Percentiles rank a stretch among this genome's conserved stretches.
These are phyloP conservation scores for Bipolaris cookei DNA, from an alignment of 2,329 filamentous ascomycete genomes.

Conservation along the genomic window DNA sequence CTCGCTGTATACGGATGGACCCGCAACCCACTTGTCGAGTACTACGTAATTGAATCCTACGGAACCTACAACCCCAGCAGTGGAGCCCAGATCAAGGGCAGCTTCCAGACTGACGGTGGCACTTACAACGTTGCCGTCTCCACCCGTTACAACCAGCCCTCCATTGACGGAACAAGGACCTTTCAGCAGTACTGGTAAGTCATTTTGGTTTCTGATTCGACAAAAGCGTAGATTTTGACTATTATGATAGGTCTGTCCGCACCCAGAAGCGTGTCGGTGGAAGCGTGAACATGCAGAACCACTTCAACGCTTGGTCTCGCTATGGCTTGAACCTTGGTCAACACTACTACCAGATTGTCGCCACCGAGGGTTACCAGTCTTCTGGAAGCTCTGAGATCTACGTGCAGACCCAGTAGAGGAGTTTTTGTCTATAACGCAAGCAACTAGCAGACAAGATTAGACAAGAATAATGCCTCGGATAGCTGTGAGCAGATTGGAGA, in stretches of 20 bases:
- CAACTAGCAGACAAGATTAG: neutral
- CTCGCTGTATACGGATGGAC: slow-evolving; percentile 63
- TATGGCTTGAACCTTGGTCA: slow-evolving; percentile 30
- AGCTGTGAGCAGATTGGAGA: neutral
- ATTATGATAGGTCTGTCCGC: slow-evolving; percentile 46
- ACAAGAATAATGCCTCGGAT: neutral
- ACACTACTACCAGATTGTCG: slow-evolving; percentile 50
- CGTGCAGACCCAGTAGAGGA: slow-evolving; percentile 10
- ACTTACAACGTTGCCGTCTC: slow-evolving; percentile 59
- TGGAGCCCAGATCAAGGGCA: slow-evolving; percentile 54
- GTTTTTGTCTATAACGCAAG: neutral
- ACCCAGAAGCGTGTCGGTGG: slow-evolving; percentile 57
- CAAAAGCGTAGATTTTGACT: neutral
- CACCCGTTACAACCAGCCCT: slow-evolving; percentile 58
- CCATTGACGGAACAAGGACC: slow-evolving; percentile 59
- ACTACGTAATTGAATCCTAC: slow-evolving; percentile 63
- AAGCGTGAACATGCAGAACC: slow-evolving; percentile 33
- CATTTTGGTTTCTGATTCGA: neutral
- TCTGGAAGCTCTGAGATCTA: slow-evolving; percentile 42
- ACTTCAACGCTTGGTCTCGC: slow-evolving; percentile 39
- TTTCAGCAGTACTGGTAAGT: slow-evolving; percentile 62
- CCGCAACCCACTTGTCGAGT: slow-evolving; percentile 59
- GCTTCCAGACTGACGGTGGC: slow-evolving; percentile 58
- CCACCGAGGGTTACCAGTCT: slow-evolving; percentile 61
- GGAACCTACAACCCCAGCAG: slow-evolving; percentile 56